Conservation (phyloP, 371 early-diverging fungal genomes). For the Saksenaea vasiformis region DNA sequence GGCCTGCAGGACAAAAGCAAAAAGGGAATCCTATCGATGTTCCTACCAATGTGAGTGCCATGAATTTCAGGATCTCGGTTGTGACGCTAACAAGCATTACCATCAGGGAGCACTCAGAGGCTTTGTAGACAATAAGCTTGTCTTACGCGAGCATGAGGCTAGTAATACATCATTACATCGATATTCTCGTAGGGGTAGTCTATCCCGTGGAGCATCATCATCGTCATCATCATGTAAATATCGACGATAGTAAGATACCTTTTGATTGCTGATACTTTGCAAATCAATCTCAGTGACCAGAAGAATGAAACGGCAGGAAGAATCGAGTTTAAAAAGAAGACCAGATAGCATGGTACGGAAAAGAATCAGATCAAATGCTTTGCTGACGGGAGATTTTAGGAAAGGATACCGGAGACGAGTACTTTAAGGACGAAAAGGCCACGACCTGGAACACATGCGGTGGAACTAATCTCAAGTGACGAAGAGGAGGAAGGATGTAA, state of each 20-base stretch:
- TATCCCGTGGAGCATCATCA: neutral
- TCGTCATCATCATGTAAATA: neutral
- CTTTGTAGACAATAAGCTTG: neutral
- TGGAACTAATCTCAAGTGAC: neutral
- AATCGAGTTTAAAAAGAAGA: neutral
- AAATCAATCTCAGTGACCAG: neutral
- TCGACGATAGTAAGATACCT: neutral
- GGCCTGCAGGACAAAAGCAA: neutral
- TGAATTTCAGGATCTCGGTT: neutral
- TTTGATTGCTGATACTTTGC: neutral
- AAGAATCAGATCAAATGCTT: neutral
- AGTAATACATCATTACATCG: neutral
- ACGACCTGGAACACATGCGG: neutral
- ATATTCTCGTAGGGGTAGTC: neutral
- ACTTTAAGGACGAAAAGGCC: neutral
- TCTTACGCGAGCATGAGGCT: neutral
- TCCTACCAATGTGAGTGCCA: neutral
- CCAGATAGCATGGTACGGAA: neutral
- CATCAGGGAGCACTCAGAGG: neutral
- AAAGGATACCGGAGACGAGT: neutral
- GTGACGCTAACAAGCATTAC: neutral
- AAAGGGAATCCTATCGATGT: conserved; percentile 1
- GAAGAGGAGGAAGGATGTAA: conserved; percentile 1
- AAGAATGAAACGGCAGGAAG: neutral
- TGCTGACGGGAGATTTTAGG: neutral